phyloP scores from a whole-genome alignment of 352 stramenopile species.

The Globisporangium ultimum region DNA sequence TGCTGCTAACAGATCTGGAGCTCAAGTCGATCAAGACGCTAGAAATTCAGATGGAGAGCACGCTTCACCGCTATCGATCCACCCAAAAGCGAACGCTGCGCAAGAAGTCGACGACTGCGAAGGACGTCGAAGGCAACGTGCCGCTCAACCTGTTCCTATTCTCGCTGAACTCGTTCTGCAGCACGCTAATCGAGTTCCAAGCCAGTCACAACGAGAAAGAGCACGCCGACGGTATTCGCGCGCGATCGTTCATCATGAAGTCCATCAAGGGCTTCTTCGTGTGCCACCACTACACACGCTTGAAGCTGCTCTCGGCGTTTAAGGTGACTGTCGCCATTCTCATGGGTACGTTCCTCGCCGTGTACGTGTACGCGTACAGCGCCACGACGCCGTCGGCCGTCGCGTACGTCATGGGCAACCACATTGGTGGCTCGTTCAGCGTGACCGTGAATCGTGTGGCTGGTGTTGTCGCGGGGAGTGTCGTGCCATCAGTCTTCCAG shows the following conservation, averaged over 20 bases:
- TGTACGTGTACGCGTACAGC: slow-evolving; percentile 77
- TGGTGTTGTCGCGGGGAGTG: slow-evolving; percentile 76
- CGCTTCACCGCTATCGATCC: slow-evolving; percentile 55
- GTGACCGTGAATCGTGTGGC: slow-evolving; percentile 81
- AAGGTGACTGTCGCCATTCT: slow-evolving; percentile 62
- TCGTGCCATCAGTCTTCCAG: slow-evolving; percentile 80
- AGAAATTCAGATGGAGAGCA: slow-evolving; percentile 67
- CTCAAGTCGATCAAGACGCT: slow-evolving; percentile 40
- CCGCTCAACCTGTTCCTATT: slow-evolving; percentile 82
- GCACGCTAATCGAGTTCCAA: slow-evolving; percentile 70
- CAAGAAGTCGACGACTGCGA: slow-evolving; percentile 44
- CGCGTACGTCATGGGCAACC: slow-evolving; percentile 78
- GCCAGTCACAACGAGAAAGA: slow-evolving; percentile 59
- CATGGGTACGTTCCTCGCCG: slow-evolving; percentile 56
- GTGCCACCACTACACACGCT: slow-evolving; percentile 34
- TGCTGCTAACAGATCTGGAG: slow-evolving; percentile 33
- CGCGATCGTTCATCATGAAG: slow-evolving; percentile 42
- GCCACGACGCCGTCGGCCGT: slow-evolving; percentile 54
- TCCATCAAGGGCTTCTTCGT: slow-evolving; percentile 51
- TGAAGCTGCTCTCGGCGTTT: slow-evolving; percentile 39
- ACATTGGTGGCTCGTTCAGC: slow-evolving; percentile 75
- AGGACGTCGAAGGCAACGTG: slow-evolving; percentile 80
- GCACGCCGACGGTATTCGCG: slow-evolving; percentile 41
- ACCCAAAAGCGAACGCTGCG: slow-evolving; percentile 54
- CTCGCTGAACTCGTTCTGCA: slow-evolving; percentile 82